Evolutionary conservation across 345 rosid genomes (phyloP).

Genomic region (Adansonia digitata): DNA sequence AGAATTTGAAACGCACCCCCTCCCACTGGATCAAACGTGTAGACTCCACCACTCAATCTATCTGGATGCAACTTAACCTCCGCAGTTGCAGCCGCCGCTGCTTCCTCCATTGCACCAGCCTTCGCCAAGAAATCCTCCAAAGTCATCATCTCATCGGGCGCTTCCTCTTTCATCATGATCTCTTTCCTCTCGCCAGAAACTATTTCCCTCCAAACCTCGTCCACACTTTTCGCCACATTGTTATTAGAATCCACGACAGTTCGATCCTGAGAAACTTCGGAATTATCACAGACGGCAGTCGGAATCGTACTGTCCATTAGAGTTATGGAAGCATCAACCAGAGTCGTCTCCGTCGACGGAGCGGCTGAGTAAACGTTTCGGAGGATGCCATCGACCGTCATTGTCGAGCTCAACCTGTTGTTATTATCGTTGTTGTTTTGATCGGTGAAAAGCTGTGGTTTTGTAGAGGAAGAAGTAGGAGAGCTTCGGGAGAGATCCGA

Average conservation of each 20-base stretch:
- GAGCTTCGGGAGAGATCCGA: slow-evolving; percentile 60
- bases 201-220: slow-evolving; percentile 90
- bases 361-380: slow-evolving; percentile 26
- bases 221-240: slow-evolving; percentile 38
- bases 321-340: slow-evolving; percentile 37
- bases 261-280: slow-evolving; percentile 21
- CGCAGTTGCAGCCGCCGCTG: slow-evolving; percentile 15
- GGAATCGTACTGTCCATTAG: slow-evolving; percentile 35
- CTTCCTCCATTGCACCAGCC: slow-evolving; percentile 51
- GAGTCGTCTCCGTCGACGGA: slow-evolving; percentile 19
- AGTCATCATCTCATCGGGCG: slow-evolving; percentile 74
- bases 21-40: slow-evolving; percentile 40
- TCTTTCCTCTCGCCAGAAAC: slow-evolving; percentile 55
- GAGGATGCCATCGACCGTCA: slow-evolving; percentile 47
- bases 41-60: slow-evolving; percentile 48
- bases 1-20: slow-evolving; percentile 46
- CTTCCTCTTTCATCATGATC: slow-evolving; percentile 67
- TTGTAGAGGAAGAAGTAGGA: slow-evolving; percentile 37
- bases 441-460: slow-evolving; percentile 24
- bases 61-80: slow-evolving; percentile 37
- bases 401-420: slow-evolving; percentile 22
- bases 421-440: slow-evolving; percentile 11
- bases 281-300: not conserved
- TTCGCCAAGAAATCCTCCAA: slow-evolving; percentile 83
- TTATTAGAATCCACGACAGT: slow-evolving; percentile 6